Evolutionary conservation across 768 basidiomycete species (phyloP), one percentile per base, ranked within the genome.

Genomic region (Polyporus arcularius): DNA sequence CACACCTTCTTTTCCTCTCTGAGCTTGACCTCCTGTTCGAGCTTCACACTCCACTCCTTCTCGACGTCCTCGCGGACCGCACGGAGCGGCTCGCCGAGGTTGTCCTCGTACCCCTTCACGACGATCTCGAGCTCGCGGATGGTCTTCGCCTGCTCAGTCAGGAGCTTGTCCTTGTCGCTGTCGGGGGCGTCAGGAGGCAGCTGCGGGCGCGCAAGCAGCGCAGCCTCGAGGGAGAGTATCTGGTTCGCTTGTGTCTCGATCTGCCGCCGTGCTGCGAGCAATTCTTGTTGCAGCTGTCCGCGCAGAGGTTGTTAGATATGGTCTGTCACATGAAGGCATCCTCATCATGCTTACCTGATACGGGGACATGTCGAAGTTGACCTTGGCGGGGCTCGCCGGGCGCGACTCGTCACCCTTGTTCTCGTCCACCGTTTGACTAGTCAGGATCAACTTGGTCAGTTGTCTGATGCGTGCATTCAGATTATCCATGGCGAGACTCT

Each of bases 361-460:
- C 2, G 92, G 90, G 0, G 90, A 85, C 85, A 91, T 86, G 70
- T 94, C 91, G 67, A 94, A 96, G 72, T 96, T 92, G 35, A 97
- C 78, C 77, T 96, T 96, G 56, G 83, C 82, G 0, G 95, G 95
- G 73, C 93, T 95, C 6, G 79, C 80, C 0, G 94, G 90, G 16
- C 90, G 79, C 28, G 90, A 88, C 53, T 90, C 88, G 57, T 85
- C 86, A 49, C 84, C 85, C 62, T 80, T 84, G 53, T 66, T 77
- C 59, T 89, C 87, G 64, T 87, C 89, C 32, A 96, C 87, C 1
- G 85, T 90, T 64, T 92, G 87, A 63, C 91, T 93, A 4, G 94
- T 96, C 63, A 93, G 74, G 68, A 93, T 94, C 53, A 92, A 79
- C 71, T 88, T 94, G 60, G 89, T 92, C 56, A 94, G 76, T 71